A percentile compares a stretch with the other conserved stretches of the same genome.
phyloP scores from a whole-genome alignment of 192 early-diverging fungal genomes.

The Entomortierella chlamydospora region DNA sequence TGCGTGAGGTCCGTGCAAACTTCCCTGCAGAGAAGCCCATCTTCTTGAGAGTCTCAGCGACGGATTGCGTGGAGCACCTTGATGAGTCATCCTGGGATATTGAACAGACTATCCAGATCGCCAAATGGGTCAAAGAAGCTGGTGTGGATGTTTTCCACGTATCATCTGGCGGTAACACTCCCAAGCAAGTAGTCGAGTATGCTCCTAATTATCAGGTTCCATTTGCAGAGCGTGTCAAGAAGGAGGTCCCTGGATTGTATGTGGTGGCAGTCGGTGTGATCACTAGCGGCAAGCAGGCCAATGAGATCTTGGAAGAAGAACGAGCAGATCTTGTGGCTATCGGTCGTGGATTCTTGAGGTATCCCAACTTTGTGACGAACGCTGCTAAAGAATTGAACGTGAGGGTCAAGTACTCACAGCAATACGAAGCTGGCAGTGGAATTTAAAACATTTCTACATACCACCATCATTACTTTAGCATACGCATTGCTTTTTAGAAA shows the following conservation, averaged over 20 bases:
- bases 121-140: constrained; percentile 61
- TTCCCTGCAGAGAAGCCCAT: constrained; percentile 19
- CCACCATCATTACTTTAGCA: too few relatives aligned
- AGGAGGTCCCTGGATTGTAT: constrained; percentile 65
- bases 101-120: constrained; percentile 76
- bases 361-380: constrained; percentile 74
- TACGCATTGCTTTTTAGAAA: too few relatives aligned
- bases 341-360: constrained; percentile 75
- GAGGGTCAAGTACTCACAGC: constrained; percentile 66
- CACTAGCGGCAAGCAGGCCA: constrained; percentile 72
- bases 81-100: constrained; percentile 69
- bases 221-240: constrained; percentile 71
- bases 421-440: constrained; percentile 67
- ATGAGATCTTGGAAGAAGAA: constrained; percentile 69
- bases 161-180: constrained; percentile 78
- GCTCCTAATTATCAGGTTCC: constrained; percentile 74
- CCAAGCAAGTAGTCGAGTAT: constrained; percentile 59
- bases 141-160: constrained; percentile 90
- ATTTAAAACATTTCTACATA: too few relatives aligned
- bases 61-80: constrained; percentile 6
- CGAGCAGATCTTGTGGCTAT: constrained; percentile 82
- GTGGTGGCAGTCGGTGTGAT: constrained; percentile 80
- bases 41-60: constrained; percentile 8
- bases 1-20: constrained; percentile 5
- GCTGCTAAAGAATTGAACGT: constrained; percentile 76